A percentile compares a stretch with the other conserved stretches of the same genome.
Evolutionary conservation across 73 alveolate genomes (phyloP).

Genomic region (Breviolum minutum): DNA sequence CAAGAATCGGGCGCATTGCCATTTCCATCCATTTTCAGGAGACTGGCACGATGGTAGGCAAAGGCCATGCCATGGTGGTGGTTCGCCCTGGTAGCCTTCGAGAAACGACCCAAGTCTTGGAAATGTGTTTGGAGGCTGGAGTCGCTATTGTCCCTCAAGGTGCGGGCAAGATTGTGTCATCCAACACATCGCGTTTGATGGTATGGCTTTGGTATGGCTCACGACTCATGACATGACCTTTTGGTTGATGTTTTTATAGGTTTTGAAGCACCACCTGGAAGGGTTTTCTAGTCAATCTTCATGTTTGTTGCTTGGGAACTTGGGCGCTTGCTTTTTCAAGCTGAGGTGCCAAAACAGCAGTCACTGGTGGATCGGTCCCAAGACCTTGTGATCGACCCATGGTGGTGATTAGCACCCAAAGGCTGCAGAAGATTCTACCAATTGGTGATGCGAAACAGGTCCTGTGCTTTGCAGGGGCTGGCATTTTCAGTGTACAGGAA

Average conservation of each 20-base stretch:
- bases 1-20: background rate
- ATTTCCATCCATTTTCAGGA: background rate
- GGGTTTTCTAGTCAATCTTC: background rate
- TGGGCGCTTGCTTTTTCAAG: background rate
- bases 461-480: constrained; percentile 91
- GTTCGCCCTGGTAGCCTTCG: constrained; percentile 57
- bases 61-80: constrained; percentile 81
- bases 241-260: background rate
- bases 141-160: constrained; percentile 72
- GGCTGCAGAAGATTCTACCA: constrained; percentile 82
- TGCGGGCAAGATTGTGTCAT: background rate
- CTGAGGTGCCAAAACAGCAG: constrained; percentile 68
- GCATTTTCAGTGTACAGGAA: constrained; percentile 76
- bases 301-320: background rate
- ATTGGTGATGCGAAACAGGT: constrained; percentile 70
- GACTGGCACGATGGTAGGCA: constrained; percentile 83
- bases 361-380: constrained; percentile 88
- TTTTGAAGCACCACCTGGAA: background rate
- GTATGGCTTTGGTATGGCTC: background rate
- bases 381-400: constrained; percentile 55
- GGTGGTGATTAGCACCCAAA: constrained; percentile 70
- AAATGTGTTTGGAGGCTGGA: constrained; percentile 53
- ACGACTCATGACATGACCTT: background rate
- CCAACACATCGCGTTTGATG: background rate
- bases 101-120: constrained; percentile 36